A percentile compares a stretch with the other conserved stretches of the same genome.
Evolutionary conservation across 768 basidiomycete genomes (phyloP).

Genomic region (Amyloporia xantha): DNA sequence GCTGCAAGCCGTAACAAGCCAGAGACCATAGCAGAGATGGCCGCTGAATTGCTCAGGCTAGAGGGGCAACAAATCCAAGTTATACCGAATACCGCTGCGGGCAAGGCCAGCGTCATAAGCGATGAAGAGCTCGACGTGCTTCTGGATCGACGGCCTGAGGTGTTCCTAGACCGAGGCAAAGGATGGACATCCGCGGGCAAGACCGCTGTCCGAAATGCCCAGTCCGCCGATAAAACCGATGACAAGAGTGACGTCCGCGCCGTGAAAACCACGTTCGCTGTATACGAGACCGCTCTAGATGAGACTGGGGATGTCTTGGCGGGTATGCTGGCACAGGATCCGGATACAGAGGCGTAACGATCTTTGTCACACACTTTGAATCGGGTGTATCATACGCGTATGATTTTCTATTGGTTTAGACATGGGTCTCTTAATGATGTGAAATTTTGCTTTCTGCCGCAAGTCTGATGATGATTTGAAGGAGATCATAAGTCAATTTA

Average conservation of each 20-base stretch:
- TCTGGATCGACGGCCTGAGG: slow-evolving; percentile 71
- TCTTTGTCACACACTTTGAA: too few relatives aligned
- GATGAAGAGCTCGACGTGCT: slow-evolving; percentile 77
- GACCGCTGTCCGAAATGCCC: background rate
- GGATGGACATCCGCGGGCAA: slow-evolving; percentile 60
- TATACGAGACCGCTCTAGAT: slow-evolving; percentile 61
- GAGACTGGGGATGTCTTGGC: slow-evolving; percentile 64
- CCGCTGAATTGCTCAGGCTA: slow-evolving; percentile 65
- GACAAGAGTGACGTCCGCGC: slow-evolving; percentile 7
- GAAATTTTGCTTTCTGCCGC: too few relatives aligned
- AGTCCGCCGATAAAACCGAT: slow-evolving; percentile 13
- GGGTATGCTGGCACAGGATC: slow-evolving; percentile 50
- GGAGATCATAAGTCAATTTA: too few relatives aligned
- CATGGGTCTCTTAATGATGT: too few relatives aligned
- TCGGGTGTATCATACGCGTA: too few relatives aligned
- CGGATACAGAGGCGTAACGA: background rate
- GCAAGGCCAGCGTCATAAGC: slow-evolving; percentile 67
- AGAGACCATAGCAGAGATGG: slow-evolving; percentile 75
- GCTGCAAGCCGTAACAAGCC: slow-evolving; percentile 43
- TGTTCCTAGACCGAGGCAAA: slow-evolving; percentile 61
- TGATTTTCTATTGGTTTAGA: too few relatives aligned
- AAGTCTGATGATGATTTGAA: too few relatives aligned
- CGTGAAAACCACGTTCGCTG: slow-evolving; percentile 56
- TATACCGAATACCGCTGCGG: slow-evolving; percentile 65
- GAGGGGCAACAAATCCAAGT: slow-evolving; percentile 90